A percentile compares a stretch with the other conserved stretches of the same genome.
Conservation (phyloP, 352 stramenopile species). For the Phytophthora ramorum region DNA sequence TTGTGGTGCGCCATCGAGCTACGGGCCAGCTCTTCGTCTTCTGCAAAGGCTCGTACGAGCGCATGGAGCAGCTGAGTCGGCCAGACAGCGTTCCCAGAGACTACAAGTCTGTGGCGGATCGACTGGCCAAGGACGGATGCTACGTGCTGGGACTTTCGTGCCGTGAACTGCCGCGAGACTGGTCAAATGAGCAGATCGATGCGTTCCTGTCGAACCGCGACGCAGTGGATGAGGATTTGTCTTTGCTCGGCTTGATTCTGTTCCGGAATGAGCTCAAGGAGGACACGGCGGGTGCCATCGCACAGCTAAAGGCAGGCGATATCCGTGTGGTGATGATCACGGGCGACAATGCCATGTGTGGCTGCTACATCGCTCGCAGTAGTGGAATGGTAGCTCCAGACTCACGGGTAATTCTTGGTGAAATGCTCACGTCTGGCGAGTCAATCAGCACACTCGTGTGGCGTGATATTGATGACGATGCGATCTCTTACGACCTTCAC, state of each 20-base stretch:
- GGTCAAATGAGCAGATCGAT: constrained; percentile 43
- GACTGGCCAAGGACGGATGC: constrained; percentile 63
- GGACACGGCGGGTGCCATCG: constrained; percentile 70
- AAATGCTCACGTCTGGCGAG: constrained; percentile 10
- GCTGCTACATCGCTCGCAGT: constrained; percentile 55
- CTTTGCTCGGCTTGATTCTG: constrained; percentile 73
- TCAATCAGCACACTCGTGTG: constrained; percentile 21
- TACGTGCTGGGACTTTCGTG: constrained; percentile 80
- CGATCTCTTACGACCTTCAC: no score
- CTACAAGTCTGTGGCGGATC: constrained; percentile 48
- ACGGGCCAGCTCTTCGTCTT: constrained; percentile 61
- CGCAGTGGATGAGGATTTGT: constrained; percentile 73
- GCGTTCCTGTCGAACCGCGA: constrained; percentile 65
- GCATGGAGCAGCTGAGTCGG: constrained; percentile 61
- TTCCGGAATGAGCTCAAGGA: constrained; percentile 88
- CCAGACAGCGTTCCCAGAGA: constrained; percentile 58
- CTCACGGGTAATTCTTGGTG: constrained; percentile 48
- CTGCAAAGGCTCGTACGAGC: constrained; percentile 83
- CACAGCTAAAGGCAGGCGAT: constrained; percentile 63
- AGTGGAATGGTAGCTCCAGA: constrained; percentile 43
- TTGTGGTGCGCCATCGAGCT: constrained; percentile 59
- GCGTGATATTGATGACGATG: constrained; percentile 41
- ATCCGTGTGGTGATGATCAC: constrained; percentile 85
- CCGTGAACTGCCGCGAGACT: constrained; percentile 39
- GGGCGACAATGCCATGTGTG: constrained; percentile 71